Base-by-base conservation (phyloP, 2,329 filamentous ascomycete species). In the Simplicillium aogashimaense region DNA sequence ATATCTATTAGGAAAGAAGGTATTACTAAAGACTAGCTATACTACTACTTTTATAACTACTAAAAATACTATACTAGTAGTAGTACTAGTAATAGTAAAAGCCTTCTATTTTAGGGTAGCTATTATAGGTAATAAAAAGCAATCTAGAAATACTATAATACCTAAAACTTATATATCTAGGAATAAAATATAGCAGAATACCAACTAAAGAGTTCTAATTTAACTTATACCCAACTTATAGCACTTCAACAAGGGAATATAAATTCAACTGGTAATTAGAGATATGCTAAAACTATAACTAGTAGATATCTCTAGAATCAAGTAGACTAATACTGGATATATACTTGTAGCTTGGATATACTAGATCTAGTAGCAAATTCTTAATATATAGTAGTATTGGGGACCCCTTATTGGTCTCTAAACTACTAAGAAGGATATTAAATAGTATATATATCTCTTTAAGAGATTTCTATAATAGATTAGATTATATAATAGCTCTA, bases 361-460 rank as follows among this genome's bases (percentile, higher is more conserved):
- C 6, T 28, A 36, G 14, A 36, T 37, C 34, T 29, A 37, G 14
- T 29, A 37, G 14, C 35, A 37, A 10, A 32, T 41, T 11, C 13
- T 41, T 6, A 17, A 41, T 29, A 9, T 36, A n/a, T 35, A 41
- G 34, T 35, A 37, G 15, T n/a, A 13, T 2, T 41, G 29, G 35
- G 29, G 39, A 7, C 35, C 39, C 20, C 5, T 28, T 3, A n/a
- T 37, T 18, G 29, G 29, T n/a, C 35, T 30, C 2, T 13, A 29
- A 28, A 25, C 36, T 25, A 36, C 40, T 9, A 36, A 41, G 20
- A 37, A 25, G 9, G 40, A 41, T 12, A 41, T 35, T 15, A 13
- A 41, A 34, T 41, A 36, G 40, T 31, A 41, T 7, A 41, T 25
- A 5, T 41, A 38, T 4, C 18, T 37, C 4, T 18, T 41, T 6